Evolutionary conservation across 108 stramenopile species (phyloP).

Genomic region (Cyclotella distinguenda): DNA sequence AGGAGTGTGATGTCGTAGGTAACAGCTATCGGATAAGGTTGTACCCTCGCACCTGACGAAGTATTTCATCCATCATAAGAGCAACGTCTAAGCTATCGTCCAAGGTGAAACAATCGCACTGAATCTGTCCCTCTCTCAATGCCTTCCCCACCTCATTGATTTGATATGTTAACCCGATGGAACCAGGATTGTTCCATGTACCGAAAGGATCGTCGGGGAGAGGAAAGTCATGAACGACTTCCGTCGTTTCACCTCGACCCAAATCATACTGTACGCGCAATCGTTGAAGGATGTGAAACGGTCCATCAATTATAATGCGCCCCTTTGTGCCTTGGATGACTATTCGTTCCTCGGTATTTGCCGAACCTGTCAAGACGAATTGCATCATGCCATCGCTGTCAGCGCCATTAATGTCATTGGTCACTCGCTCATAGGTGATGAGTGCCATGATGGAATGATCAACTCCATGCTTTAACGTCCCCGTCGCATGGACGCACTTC

Average conservation of each 20-base stretch:
- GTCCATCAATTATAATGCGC: conserved; percentile 56
- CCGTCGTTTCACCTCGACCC: conserved; percentile 46
- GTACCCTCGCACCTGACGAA: conserved; percentile 25
- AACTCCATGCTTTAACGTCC: conserved; percentile 48
- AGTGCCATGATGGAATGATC: conserved; percentile 41
- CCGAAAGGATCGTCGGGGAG: conserved; percentile 48
- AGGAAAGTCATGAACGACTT: conserved; percentile 40
- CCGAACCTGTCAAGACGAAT: conserved; percentile 46
- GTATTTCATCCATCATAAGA: conserved; percentile 47
- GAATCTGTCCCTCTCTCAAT: conserved; percentile 30
- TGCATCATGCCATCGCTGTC: conserved; percentile 45
- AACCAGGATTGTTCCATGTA: conserved; percentile 53
- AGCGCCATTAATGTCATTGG: conserved; percentile 1
- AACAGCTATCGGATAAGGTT: background rate
- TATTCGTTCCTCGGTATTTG: conserved; percentile 53
- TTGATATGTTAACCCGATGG: conserved; percentile 52
- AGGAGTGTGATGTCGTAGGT: too few species aligned
- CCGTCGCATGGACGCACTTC: conserved; percentile 42
- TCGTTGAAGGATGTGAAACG: conserved; percentile 60
- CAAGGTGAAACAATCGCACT: conserved; percentile 43
- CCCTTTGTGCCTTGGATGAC: conserved; percentile 55
- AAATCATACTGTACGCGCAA: conserved; percentile 39
- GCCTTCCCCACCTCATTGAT: conserved; percentile 46
- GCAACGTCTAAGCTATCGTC: conserved; percentile 48
- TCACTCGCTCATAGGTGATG: conserved; percentile 23